A percentile compares a stretch with the other conserved stretches of the same genome.
phyloP scores from a whole-genome alignment of 305 asterid species.

The Rubia tinctorum region DNA sequence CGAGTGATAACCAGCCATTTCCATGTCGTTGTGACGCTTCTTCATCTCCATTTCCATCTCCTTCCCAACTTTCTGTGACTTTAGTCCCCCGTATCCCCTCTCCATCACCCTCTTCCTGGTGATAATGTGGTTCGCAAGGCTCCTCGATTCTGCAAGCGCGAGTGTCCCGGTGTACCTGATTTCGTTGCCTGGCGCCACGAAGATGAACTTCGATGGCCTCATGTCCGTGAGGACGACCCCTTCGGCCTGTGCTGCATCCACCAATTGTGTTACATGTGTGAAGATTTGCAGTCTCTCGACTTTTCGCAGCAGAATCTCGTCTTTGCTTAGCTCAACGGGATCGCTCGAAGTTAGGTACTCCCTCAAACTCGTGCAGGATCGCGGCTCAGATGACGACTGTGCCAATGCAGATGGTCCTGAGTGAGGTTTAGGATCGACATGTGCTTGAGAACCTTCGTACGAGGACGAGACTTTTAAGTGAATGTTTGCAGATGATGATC shows the following conservation, averaged over 20 bases:
- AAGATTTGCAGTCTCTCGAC: constrained; percentile 61
- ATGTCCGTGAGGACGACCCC: constrained; percentile 63
- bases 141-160: constrained; percentile 24
- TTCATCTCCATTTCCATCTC: constrained; percentile 21
- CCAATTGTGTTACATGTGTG: constrained; percentile 66
- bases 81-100: constrained; percentile 30
- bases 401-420: neutral
- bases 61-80: constrained; percentile 55
- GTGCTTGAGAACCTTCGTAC: neutral
- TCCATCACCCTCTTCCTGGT: constrained; percentile 45
- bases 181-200: constrained; percentile 35
- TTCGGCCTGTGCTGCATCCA: constrained; percentile 63
- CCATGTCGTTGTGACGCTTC: constrained; percentile 26
- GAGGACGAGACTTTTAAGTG: neutral
- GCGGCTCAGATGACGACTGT: neutral
- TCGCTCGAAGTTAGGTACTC: constrained; percentile 61
- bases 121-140: constrained; percentile 21
- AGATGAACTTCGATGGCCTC: constrained; percentile 72
- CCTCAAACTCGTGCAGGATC: constrained; percentile 42
- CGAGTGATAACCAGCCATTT: constrained; percentile 47
- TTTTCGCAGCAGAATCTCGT: constrained; percentile 46
- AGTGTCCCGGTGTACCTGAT: constrained; percentile 61
- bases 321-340: constrained; percentile 42
- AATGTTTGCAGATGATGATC: constrained; percentile 16
- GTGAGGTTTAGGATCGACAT: neutral